Conservation (phyloP, 2,329 filamentous ascomycete species). For the Fusarium illudens region DNA sequence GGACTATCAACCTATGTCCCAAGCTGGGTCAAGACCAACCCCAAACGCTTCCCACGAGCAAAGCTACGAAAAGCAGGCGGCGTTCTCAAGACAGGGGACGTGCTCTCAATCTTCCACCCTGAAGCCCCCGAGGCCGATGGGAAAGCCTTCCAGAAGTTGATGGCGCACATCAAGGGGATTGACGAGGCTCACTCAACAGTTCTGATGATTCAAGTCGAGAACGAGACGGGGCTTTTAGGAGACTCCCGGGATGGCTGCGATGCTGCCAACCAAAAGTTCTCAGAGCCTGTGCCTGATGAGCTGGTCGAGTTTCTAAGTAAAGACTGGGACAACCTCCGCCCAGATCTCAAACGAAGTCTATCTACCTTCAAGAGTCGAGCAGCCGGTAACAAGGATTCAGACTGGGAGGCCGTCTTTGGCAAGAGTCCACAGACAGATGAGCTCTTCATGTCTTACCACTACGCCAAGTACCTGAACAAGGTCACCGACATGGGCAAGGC, state of each 20-base stretch:
- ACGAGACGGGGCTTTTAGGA: conserved; percentile 58
- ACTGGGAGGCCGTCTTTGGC: conserved; percentile 45
- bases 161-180: conserved; percentile 48
- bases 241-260: conserved; percentile 56
- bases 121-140: conserved; percentile 15
- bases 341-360: conserved; percentile 1
- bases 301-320: conserved; percentile 4
- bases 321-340: conserved; percentile 11
- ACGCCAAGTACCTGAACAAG: conserved; percentile 37
- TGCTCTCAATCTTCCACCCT: conserved; percentile 39
- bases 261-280: conserved; percentile 44
- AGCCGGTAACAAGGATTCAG: background rate
- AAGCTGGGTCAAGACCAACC: conserved; percentile 40
- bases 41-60: conserved; percentile 39
- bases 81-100: conserved; percentile 35
- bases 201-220: conserved; percentile 63
- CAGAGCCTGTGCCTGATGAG: conserved; percentile 9
- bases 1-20: conserved; percentile 43
- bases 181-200: conserved; percentile 56
- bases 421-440: conserved; percentile 36
- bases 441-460: conserved; percentile 44
- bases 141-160: conserved; percentile 42
- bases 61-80: conserved; percentile 43
- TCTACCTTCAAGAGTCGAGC: background rate
- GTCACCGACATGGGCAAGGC: conserved; percentile 41